Conservation (phyloP, 1,284 basidiomycete genomes). For the Peniophora sp. region DNA sequence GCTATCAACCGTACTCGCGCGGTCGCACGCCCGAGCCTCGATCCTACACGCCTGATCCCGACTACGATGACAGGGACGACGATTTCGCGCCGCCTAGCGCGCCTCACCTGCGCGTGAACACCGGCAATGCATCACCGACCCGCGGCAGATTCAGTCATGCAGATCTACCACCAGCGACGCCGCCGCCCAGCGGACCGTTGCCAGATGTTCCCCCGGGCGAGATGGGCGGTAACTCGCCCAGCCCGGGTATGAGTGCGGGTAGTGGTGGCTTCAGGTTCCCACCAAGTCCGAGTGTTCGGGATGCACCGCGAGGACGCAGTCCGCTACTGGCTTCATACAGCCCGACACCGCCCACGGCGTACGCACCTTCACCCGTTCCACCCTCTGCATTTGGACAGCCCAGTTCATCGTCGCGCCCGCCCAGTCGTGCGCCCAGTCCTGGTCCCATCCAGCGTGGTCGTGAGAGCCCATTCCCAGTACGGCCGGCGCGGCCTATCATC, state of each 20-base stretch:
- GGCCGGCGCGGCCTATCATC: conserved; percentile 15
- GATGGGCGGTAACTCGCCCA: no score
- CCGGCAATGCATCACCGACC: neutral
- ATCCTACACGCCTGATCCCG: no score
- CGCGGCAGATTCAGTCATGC: conserved; percentile 3
- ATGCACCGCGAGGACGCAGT: no score
- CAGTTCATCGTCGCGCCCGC: conserved; percentile 8
- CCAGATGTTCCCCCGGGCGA: conserved; percentile 4
- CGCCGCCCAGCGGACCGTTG: conserved; percentile 11
- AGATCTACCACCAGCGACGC: conserved; percentile 10
- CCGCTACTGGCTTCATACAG: conserved; percentile 2
- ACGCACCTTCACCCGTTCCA: conserved; percentile 3
- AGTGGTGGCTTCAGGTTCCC: no score
- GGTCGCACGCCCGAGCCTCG: no score
- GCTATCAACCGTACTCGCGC: no score
- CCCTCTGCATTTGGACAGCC: conserved; percentile 6
- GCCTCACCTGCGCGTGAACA: neutral
- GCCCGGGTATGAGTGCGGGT: no score
- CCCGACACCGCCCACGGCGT: neutral
- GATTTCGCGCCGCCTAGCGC: neutral
- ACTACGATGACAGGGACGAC: neutral
- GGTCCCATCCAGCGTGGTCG: conserved; percentile 33
- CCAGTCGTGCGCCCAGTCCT: conserved; percentile 20
- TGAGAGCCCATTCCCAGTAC: conserved; percentile 41
- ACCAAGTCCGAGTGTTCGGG: no score